Percentiles rank a stretch among this genome's conserved stretches.
Evolutionary conservation across 306 rosid species (phyloP).

Genomic region (Lathyrus oleraceus): DNA sequence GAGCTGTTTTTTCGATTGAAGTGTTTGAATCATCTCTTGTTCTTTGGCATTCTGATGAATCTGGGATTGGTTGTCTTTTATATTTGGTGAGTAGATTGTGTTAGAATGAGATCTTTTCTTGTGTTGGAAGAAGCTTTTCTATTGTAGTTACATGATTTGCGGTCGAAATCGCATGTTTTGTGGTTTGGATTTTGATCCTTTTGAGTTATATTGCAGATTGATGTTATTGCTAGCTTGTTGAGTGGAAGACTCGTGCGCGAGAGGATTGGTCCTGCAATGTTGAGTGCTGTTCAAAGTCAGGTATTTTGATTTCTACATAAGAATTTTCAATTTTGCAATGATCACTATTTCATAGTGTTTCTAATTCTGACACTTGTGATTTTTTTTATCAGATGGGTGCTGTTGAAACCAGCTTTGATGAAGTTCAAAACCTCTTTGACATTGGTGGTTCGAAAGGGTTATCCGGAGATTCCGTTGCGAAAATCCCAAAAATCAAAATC

Average conservation of each 20-base stretch:
- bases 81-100: slow-evolving; percentile 68
- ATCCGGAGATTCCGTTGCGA: slow-evolving; percentile 82
- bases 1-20: slow-evolving; percentile 99
- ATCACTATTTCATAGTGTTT: background rate
- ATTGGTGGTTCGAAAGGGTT: slow-evolving; percentile 81
- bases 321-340: background rate
- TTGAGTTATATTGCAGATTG: slow-evolving; percentile 67
- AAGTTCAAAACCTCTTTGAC: slow-evolving; percentile 84
- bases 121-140: background rate
- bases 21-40: slow-evolving; percentile 94
- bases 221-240: slow-evolving; percentile 90
- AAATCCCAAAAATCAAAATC: slow-evolving; percentile 77
- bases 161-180: background rate
- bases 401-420: slow-evolving; percentile 81
- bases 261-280: slow-evolving; percentile 97
- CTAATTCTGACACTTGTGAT: slow-evolving; percentile 42
- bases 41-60: slow-evolving; percentile 99
- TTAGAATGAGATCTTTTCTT: slow-evolving; percentile 19
- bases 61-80: slow-evolving; percentile 91
- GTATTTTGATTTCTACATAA: slow-evolving; percentile 46
- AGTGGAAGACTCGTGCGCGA: slow-evolving; percentile 98
- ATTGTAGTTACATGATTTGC: slow-evolving; percentile 7
- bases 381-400: slow-evolving; percentile 78
- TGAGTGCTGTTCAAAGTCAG: slow-evolving; percentile 99
- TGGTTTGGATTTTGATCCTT: slow-evolving; percentile 21